Conservation (phyloP, 2,329 filamentous ascomycete species). For the Diaporthe helianthi region DNA sequence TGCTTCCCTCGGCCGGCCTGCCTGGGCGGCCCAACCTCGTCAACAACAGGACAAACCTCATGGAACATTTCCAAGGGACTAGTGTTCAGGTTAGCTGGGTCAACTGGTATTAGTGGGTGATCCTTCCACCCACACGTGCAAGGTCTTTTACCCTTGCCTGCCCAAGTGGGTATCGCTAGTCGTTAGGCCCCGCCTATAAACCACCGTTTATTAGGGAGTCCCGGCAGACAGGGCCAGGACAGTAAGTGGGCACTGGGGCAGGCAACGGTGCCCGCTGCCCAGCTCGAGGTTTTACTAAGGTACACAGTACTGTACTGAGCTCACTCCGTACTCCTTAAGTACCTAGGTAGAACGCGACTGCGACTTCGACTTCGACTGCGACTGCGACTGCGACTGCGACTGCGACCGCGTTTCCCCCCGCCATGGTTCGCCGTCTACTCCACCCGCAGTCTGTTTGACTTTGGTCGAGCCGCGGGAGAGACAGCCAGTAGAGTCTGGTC, state of each 20-base stretch:
- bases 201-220: neutral
- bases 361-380: neutral
- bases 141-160: too few relatives aligned
- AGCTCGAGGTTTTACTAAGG: conserved; percentile 17
- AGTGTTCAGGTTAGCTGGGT: conserved; percentile 23
- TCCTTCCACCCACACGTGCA: conserved; percentile 19
- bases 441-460: neutral
- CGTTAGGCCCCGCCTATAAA: neutral
- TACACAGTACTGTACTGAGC: too few relatives aligned
- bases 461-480: conserved; percentile 3
- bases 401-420: neutral
- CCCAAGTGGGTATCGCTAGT: too few relatives aligned
- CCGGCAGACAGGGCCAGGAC: neutral
- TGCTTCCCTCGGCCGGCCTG: conserved; percentile 11
- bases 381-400: neutral
- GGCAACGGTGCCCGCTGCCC: neutral
- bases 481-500: neutral
- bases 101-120: conserved; percentile 20
- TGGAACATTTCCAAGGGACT: conserved; percentile 14
- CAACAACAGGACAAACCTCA: conserved; percentile 13
- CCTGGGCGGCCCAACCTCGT: conserved; percentile 12
- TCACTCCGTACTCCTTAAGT: too few relatives aligned
- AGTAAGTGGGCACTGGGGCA: too few relatives aligned
- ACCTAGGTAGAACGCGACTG: too few relatives aligned
- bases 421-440: neutral